Evolutionary conservation across 257 asterid species (phyloP), one percentile per base, ranked within the genome.

Genomic region (Coffea canephora): DNA sequence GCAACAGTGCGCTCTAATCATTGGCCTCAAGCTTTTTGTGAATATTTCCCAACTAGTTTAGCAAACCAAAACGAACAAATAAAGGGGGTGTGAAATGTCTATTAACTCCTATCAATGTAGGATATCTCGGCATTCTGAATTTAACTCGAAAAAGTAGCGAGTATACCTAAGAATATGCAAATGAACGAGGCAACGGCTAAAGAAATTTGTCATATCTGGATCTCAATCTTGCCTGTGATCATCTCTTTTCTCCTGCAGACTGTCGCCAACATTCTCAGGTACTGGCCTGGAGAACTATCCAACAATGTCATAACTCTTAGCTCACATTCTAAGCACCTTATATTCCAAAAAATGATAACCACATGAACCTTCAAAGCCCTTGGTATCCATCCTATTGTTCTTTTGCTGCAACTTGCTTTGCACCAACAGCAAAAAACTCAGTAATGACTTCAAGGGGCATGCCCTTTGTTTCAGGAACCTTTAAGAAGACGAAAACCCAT

Each of bases 381-480:
- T 14, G 43, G 70, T 4, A 5, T 81, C 86, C 50, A 5, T 81
- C 86, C 50, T 65, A 85, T 59, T 81, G 78, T 71, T 79, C 83
- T 27, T 41, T 82, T 48, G 84, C 83, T 2, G 84, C 81, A 79
- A 64, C 21, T 83, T 89, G 92, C 82, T 87, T 90, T 39, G 98
- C 98, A 31, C 97, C 98, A 25, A 91, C 87, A 5, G 96, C 96
- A 3, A 94, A 94, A 90, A 94, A 92, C 67, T 94, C 97, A 0
- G 98, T 88, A 67, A 94, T 94, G 84, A 94, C 98, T 85, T 94
- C 98, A 31, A 94, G 96, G 18, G 98, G 98, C 98, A 94, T 94
- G 72, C 98, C 98, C 83, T 94, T 94, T 8, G 98, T 94, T 78
- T 94, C 98, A 0, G 98, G 98, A n/a, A 94, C 98, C 82, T 90